Base-by-base conservation (phyloP, 108 stramenopile species). In the Fistulifera solaris region DNA sequence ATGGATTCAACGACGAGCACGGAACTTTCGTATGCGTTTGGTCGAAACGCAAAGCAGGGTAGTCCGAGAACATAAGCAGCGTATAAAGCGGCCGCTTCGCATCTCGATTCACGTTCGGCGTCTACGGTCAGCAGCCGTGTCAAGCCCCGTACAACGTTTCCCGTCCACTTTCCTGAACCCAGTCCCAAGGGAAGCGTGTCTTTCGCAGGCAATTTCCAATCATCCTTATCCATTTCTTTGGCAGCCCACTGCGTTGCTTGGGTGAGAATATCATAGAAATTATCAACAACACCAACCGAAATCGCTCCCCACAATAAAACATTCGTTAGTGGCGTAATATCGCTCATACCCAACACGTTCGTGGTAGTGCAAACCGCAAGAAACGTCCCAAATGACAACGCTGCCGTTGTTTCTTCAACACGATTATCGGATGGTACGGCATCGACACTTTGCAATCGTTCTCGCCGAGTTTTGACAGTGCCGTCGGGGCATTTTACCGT, bases 1-100 rank as follows among this genome's bases (percentile, higher is more conserved):
- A 35, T 52, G 27, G 40, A 63, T 55, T 72, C 67, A 38, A 73
- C 71, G 19, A 63, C 72, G 52, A 75, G 54, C 3, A 70, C 72
- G 8, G 74, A 74, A 14, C 66, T 70, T 78, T 97, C 96, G 48
- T 90, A 62, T 23, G 89, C 88, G 56, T 94, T 96, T 16, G 94
- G 90, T 56, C 83, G 81, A 52, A 94, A 97, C 41, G 90, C 85
- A 80, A 94, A 97, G 48, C 87, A 87, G n/a, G 96, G 95, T 52
- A 96, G 55, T 27, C 96, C 96, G 15, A 94, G 73, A 15, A 61
- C 56, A 57, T 97, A 97, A 7, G 87, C 96, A 8, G 59, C 70
- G 58, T 87, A 79, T 17, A 98, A 80, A 5, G 92, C 86, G 13
- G 91, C 87, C 1, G 95, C 96, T 65, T 98, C 95, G 54, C 81